Evolutionary conservation across 1,284 basidiomycete genomes (phyloP).

Genomic region (Trametes sp.): DNA sequence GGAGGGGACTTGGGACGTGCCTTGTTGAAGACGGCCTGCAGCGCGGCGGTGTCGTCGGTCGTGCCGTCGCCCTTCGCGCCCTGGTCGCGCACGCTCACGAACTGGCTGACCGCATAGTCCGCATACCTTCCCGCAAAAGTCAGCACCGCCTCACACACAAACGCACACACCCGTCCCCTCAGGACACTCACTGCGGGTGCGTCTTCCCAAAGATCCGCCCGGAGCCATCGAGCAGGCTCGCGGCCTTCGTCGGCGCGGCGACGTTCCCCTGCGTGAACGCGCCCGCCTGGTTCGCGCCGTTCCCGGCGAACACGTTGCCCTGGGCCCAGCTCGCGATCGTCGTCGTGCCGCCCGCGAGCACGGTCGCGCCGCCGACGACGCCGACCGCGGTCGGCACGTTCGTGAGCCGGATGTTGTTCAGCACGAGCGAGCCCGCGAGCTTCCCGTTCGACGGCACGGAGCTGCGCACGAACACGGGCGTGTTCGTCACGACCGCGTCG

Average conservation of each 20-base stretch:
- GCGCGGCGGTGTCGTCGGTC: slow-evolving; percentile 78
- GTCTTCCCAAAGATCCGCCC: slow-evolving; percentile 68
- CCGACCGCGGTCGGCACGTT: slow-evolving; percentile 63
- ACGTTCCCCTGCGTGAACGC: slow-evolving; percentile 60
- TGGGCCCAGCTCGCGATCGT: slow-evolving; percentile 75
- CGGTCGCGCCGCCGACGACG: slow-evolving; percentile 55
- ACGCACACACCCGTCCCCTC: background rate
- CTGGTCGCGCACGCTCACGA: slow-evolving; percentile 73
- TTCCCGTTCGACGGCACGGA: slow-evolving; percentile 42
- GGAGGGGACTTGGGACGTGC: background rate
- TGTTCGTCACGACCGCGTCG: slow-evolving; percentile 62
- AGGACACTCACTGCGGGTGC: slow-evolving; percentile 36
- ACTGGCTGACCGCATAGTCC: slow-evolving; percentile 62
- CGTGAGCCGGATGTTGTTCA: slow-evolving; percentile 62
- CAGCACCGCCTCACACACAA: background rate
- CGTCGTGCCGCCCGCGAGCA: slow-evolving; percentile 61
- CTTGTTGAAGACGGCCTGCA: slow-evolving; percentile 64
- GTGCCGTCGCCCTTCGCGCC: slow-evolving; percentile 79
- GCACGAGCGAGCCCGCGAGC: slow-evolving; percentile 58
- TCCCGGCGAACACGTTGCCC: slow-evolving; percentile 70
- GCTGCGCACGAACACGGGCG: slow-evolving; percentile 48
- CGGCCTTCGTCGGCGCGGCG: slow-evolving; percentile 57
- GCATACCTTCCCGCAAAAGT: slow-evolving; percentile 58
- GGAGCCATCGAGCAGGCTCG: slow-evolving; percentile 60
- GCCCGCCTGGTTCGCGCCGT: slow-evolving; percentile 50